Base-by-base conservation (phyloP, 2,329 filamentous ascomycete genomes). In the Hypoxylon sp. region DNA sequence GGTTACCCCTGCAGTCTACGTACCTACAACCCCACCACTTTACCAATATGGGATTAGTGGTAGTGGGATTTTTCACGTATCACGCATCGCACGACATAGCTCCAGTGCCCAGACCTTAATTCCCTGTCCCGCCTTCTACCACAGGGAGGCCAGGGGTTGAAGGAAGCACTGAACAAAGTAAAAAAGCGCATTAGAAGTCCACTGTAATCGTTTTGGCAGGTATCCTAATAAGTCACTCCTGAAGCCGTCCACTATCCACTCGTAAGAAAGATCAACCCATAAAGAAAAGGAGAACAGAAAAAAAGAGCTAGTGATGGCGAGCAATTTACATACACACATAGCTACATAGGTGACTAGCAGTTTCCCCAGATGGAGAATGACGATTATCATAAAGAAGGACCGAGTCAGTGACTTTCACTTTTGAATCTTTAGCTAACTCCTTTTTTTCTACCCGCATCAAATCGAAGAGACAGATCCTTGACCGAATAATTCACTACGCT, bases 31-130 rank as follows among this genome's bases (percentile, higher is more conserved):
- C 55, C 55, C 55, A 58, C 55, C 51, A 55, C 35, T 16, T 26
- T 43, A 21, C 43, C 47, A 37, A 34, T 41, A 38, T 11, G 5
- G 45, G 40, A 29, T 29, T 52, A 58, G 51, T 31, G 20, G 17
- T 49, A 50, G 55, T 58, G 55, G 55, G 51, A 58, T 58, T 58
- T 51, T 55, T 54, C 50, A 52, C 55, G 51, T 51, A 55, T 58
- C 55, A 54, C 55, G 42, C 51, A 58, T 58, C 55, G 55, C 55
- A 58, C 55, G 47, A 55, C 55, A 58, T 57, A 55, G 42, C 55
- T 57, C 30, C 51, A 57, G 40, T 12, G 46, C 46, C 51, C 51
- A 55, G 51, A 47, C 47, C 51, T 30, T 51, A 12, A 32, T 42
- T 43, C 55, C 55, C 55, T 58, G 55, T 58, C 41, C 51, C 47